A percentile compares a stretch with the other conserved stretches of the same genome.
These are phyloP conservation scores for Sporothrix curviconia DNA, from an alignment of 2,329 filamentous ascomycete genomes.

Conservation along the genomic window DNA sequence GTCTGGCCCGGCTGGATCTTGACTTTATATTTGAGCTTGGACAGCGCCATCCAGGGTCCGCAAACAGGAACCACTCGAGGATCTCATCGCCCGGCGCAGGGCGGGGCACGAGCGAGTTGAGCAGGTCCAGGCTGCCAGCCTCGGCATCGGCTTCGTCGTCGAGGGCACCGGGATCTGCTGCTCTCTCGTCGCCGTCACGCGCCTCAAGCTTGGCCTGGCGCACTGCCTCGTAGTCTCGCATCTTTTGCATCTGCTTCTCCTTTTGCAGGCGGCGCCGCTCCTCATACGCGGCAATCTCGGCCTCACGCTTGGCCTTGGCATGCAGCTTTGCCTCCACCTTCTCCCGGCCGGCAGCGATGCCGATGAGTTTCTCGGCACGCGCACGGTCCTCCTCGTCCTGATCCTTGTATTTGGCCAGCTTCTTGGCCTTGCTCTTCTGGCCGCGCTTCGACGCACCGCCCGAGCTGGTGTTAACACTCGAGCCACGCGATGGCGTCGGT, in stretches of 20 bases:
- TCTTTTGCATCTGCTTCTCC: slow-evolving; percentile 66
- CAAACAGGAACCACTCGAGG: slow-evolving; percentile 58
- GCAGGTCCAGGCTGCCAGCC: slow-evolving; percentile 37
- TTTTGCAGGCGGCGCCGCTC: slow-evolving; percentile 76
- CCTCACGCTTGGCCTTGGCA: slow-evolving; percentile 62
- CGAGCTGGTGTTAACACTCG: slow-evolving; percentile 37
- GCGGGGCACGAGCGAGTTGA: slow-evolving; percentile 70
- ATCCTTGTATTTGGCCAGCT: slow-evolving; percentile 85
- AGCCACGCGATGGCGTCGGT: slow-evolving; percentile 15
- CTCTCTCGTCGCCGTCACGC: slow-evolving; percentile 49
- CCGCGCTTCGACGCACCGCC: slow-evolving; percentile 51
- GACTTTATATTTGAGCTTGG: slow-evolving; percentile 80
- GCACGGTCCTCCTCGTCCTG: slow-evolving; percentile 92
- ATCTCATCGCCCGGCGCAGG: slow-evolving; percentile 79
- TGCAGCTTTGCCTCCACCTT: slow-evolving; percentile 62
- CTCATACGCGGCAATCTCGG: slow-evolving; percentile 63
- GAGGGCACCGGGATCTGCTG: slow-evolving; percentile 46
- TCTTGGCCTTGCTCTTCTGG: slow-evolving; percentile 77
- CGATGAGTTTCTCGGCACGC: slow-evolving; percentile 80
- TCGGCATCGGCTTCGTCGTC: slow-evolving; percentile 51
- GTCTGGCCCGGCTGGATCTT: slow-evolving; percentile 85
- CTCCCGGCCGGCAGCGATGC: slow-evolving; percentile 60
- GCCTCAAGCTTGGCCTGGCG: slow-evolving; percentile 55
- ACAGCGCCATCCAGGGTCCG: slow-evolving; percentile 57
- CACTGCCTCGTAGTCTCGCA: slow-evolving; percentile 68